Evolutionary conservation across 352 stramenopile genomes (phyloP), one percentile per base, ranked within the genome.

Genomic region (Phytophthora ramorum): DNA sequence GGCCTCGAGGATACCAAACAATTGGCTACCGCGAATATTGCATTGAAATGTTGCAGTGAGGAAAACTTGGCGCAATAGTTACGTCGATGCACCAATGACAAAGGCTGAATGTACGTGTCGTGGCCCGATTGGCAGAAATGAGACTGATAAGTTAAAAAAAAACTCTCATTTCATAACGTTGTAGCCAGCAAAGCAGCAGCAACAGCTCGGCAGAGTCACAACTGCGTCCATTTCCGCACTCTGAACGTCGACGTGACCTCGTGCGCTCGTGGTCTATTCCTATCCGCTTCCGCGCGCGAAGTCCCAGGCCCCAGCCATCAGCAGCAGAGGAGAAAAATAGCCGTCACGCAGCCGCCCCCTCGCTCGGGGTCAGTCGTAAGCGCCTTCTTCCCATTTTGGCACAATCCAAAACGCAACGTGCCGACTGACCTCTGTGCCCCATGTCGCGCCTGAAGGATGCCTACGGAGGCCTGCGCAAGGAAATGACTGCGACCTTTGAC

Each of bases 371-470:
- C 70, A 65, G 43, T 78, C 41, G 70, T 78, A 78, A 71, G 69
- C 22, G 22, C 19, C 30, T 41, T 56, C 46, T 44, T 70, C 16
- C 49, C 63, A 67, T 67, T 73, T 71, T 55, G 24, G 55, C 54
- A 66, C 41, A 73, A 53, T 60, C 55, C 16, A 65, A 69, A 73
- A 62, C 48, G 30, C 49, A 54, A 52, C 28, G 47, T 49, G 46
- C 49, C 44, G 45, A 24, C 67, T 72, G 51, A 68, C 45, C 51
- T 60, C n/a, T 55, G 35, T 43, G 19, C 26, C 7, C 22, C 28
- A 89, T 89, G 83, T 73, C 78, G 53, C 78, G 81, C 58, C 70
- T 92, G 66, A 90, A 93, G 76, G 81, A 93, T 71, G 85, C 82
- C 45, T 90, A 89, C 83, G 83, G 78, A 66, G 82, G 66, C 50